A percentile compares a stretch with the other conserved stretches of the same genome.
These are phyloP conservation scores for Hypoxylon cercidicola DNA, from an alignment of 495 filamentous ascomycete species.

Conservation along the genomic window DNA sequence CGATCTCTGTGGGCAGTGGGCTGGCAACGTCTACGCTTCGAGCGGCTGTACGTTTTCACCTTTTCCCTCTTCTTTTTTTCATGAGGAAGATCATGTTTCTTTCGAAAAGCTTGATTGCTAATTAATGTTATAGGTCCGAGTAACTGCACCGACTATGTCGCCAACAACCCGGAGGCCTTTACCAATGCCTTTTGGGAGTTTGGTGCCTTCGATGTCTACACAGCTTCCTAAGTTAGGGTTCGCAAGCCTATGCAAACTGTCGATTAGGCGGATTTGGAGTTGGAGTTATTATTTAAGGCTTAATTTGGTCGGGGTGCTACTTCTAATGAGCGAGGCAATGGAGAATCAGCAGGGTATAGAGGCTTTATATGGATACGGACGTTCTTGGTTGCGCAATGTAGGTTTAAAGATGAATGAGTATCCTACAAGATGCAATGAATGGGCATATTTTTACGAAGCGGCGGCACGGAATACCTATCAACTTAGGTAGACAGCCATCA, in stretches of 20 bases:
- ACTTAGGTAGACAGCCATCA: background rate
- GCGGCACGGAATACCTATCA: constrained; percentile 8
- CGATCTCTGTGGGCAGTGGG: constrained; percentile 75
- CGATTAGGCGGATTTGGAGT: constrained; percentile 30
- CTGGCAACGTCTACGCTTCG: constrained; percentile 55
- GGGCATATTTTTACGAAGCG: background rate
- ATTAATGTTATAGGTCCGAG: constrained; percentile 49
- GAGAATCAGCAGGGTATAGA: constrained; percentile 5
- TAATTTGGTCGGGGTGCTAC: constrained; percentile 3
- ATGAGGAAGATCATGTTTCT: too few species aligned
- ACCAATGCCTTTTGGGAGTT: constrained; percentile 73
- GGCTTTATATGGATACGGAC: background rate
- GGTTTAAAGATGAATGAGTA: background rate
- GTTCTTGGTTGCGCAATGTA: constrained; percentile 5
- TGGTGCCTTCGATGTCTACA: constrained; percentile 71
- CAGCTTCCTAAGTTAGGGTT: constrained; percentile 37
- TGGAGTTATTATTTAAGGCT: constrained; percentile 14
- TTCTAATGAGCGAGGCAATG: constrained; percentile 4
- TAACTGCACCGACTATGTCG: constrained; percentile 70
- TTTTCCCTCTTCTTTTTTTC: constrained; percentile 7
- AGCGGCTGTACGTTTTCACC: constrained; percentile 57
- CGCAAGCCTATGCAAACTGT: constrained; percentile 13
- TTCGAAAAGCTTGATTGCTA: constrained; percentile 32
- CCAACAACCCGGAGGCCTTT: constrained; percentile 70
- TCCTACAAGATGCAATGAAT: background rate